Percentiles rank a stretch among this genome's conserved stretches.
phyloP scores from a whole-genome alignment of 2,329 filamentous ascomycete species.

The Aspergillus unguis region DNA sequence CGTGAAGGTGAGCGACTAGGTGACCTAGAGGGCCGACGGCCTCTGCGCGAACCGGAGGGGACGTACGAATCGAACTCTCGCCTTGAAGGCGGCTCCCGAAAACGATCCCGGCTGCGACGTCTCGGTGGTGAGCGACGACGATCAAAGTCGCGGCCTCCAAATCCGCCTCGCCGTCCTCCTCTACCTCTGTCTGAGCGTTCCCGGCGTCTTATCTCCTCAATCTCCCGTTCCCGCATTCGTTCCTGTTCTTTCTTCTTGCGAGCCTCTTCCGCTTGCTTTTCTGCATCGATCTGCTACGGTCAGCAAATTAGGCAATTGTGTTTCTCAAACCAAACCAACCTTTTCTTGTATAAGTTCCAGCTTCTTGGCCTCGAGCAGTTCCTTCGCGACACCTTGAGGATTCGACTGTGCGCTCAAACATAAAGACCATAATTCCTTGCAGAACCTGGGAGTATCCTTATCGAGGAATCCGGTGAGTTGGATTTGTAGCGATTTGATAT shows the following conservation, averaged over 20 bases:
- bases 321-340: conserved; percentile 47
- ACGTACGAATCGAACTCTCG: conserved; percentile 58
- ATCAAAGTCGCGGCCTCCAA: conserved; percentile 44
- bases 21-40: conserved; percentile 37
- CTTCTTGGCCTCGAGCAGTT: conserved; percentile 94
- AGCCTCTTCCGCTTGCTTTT: conserved; percentile 73
- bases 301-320: conserved; percentile 3
- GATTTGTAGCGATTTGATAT: conserved; percentile 93
- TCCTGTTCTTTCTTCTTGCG: conserved; percentile 69
- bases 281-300: conserved; percentile 66
- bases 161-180: conserved; percentile 35
- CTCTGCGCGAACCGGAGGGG: conserved; percentile 44
- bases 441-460: conserved; percentile 83
- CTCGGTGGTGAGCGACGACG: conserved; percentile 53
- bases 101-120: conserved; percentile 46
- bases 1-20: conserved; percentile 30
- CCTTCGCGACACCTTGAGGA: conserved; percentile 87
- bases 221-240: conserved; percentile 66
- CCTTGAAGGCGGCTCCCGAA: conserved; percentile 45
- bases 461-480: conserved; percentile 93
- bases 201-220: conserved; percentile 63
- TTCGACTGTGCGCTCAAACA: conserved; percentile 86
- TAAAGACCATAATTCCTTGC: conserved; percentile 89
- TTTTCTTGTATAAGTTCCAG: conserved; percentile 91
- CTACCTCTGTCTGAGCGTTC: conserved; percentile 42